Evolutionary conservation across 352 stramenopile species (phyloP), one percentile per base, ranked within the genome.

Genomic region (Globisporangium carolinianum): DNA sequence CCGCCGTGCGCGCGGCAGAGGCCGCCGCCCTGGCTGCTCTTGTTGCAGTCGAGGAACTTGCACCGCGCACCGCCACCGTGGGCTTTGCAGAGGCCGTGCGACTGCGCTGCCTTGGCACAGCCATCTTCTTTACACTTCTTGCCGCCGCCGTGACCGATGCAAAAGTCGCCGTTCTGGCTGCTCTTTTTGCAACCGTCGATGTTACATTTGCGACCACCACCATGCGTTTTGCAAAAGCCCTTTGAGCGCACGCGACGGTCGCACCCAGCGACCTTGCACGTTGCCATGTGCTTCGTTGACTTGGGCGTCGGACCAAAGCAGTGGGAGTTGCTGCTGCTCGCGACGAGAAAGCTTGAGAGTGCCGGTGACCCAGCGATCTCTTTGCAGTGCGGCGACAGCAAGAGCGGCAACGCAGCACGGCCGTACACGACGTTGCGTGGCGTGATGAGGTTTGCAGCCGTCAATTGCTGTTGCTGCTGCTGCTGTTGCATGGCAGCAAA

Each of bases 151-250:
- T 95, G 85, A 54, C 80, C 83, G 36, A 93, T 95, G 68, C 85
- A 95, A 45, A 91, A 92, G 63, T 91, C 81, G 37, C 84, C 82
- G 67, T 91, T 91, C 67, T 94, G 84, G 57, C 76, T 89, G 61
- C 77, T 89, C 69, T 94, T 94, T 58, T 88, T 89, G 70, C 84
- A 95, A 32, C 85, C 85, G 24, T 89, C 79, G 47, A 91, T 92
- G 57, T 73, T 87, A 67, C 83, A 91, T 63, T 91, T 91, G 53
- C 82, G 81, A 15, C 83, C 82, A 15, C 85, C 83, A 12, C 84
- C 78, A 71, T 91, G 85, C 7, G 82, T 90, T 71, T 95, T 91
- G 70, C 85, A 95, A 55, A 92, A 89, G 18, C 79, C 81, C 66
- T 91, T 90, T 65, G 85, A 90, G 52, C 79, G 78, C 47, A 89